These are phyloP conservation scores for Saturnispora bothae DNA, from an alignment of 805 yeast species.

Conservation along the genomic window DNA sequence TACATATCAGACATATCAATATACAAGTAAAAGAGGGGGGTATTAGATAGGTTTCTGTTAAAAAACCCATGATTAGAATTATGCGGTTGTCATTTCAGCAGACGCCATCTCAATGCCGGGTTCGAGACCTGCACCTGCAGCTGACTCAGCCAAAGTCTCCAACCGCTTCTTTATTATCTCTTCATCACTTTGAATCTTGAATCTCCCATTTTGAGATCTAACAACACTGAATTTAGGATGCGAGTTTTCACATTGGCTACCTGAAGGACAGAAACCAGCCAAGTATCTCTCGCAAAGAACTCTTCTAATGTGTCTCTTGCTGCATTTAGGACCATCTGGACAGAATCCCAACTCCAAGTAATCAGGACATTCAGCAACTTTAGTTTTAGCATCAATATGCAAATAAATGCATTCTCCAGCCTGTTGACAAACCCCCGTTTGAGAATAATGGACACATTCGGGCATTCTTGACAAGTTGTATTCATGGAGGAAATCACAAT, in stretches of 20 bases:
- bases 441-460: constrained; percentile 80
- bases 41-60: too few species aligned
- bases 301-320: constrained; percentile 68
- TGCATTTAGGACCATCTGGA: constrained; percentile 81
- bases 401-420: constrained; percentile 88
- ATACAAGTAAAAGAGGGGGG: too few species aligned
- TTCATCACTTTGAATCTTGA: constrained; percentile 36
- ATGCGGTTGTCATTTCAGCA: too few species aligned
- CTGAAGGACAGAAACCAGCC: constrained; percentile 90
- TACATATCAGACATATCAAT: too few species aligned
- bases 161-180: constrained; percentile 22
- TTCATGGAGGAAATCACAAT: constrained; percentile 93
- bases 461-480: constrained; percentile 93
- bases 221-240: constrained; percentile 66
- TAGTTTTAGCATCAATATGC: constrained; percentile 82
- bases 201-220: constrained; percentile 32
- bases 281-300: constrained; percentile 68
- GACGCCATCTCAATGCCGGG: too few species aligned
- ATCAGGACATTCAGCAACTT: constrained; percentile 78
- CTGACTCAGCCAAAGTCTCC: constrained; percentile 10
- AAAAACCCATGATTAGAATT: too few species aligned
- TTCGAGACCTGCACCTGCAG: constrained; percentile 4
- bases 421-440: constrained; percentile 81
- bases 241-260: constrained; percentile 63
- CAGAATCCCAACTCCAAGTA: constrained; percentile 82